Evolutionary conservation across 1,284 basidiomycete species (phyloP), one percentile per base, ranked within the genome.

Genomic region (Leccinum fuscescens): DNA sequence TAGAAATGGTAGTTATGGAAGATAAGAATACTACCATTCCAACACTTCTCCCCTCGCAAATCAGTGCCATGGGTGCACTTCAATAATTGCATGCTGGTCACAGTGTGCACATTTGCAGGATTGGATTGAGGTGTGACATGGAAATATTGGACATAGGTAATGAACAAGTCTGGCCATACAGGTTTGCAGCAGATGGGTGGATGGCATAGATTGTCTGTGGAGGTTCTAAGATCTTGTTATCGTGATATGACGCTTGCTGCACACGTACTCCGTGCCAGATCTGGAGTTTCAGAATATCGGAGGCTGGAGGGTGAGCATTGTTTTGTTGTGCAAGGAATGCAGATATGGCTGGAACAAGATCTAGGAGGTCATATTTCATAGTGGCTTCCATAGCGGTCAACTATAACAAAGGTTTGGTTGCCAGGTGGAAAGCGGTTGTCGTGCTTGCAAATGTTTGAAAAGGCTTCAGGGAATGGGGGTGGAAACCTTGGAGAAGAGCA

Each of bases 231-330:
- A 14, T n/a, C 39, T 20, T 1, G 11, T 35, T n/a, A 42, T 24
- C 15, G 11, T 63, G 53, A 48, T 57, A 63, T 3, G 11, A 29
- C 22, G 2, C 29, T n/a, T 57, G 49, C 7, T 63, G 60, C 1
- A 53, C 22, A 9, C 3, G 2, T 11, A 63, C 4, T 4, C 33
- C 53, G 20, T 52, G 39, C 55, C 62, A 63, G 12, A 62, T 27
- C 27, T 63, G 53, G 35, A 61, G 44, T 6, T 27, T 39, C 17
- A 33, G 3, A 2, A 4, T 17, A 37, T 61, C 17, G 1, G 53
- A 29, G 6, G 31, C 22, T 11, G 22, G 3, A 11, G 42, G n/a
- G 4, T 7, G 33, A 35, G 33, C 15, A 2, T 33, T 27, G 6
- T 22, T 46, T 17, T 3, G 2, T 15, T 49, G 52, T 6, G 39